These are phyloP conservation scores for Ophiostoma ulmi DNA, from an alignment of 2,329 filamentous ascomycete species.

Conservation along the genomic window DNA sequence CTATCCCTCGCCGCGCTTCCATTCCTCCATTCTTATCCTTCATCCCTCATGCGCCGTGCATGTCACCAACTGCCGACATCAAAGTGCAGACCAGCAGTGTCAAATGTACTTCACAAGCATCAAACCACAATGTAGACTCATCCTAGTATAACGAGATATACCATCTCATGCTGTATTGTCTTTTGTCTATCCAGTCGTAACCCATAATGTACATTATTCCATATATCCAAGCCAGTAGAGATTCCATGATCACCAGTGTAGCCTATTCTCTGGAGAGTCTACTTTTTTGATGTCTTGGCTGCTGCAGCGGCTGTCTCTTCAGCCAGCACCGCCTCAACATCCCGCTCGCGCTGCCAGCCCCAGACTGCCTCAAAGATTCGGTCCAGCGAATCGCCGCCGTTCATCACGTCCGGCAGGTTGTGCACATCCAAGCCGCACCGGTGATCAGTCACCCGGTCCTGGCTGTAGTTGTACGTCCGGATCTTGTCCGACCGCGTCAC, in stretches of 20 bases:
- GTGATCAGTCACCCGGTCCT: conserved; percentile 82
- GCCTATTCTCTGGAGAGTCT: background rate
- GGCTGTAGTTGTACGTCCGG: conserved; percentile 76
- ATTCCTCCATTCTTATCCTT: background rate
- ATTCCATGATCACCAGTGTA: background rate
- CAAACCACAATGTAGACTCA: background rate
- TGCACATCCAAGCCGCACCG: conserved; percentile 73
- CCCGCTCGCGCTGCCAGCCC: conserved; percentile 68
- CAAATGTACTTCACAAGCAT: too few relatives aligned
- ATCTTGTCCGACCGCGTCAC: conserved; percentile 93
- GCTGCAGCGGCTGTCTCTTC: conserved; percentile 51
- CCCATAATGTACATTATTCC: background rate
- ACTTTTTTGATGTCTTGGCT: conserved; percentile 27
- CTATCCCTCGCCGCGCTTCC: background rate
- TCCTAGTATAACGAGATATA: background rate
- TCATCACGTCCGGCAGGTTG: conserved; percentile 74
- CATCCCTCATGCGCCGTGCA: background rate
- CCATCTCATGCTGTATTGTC: background rate
- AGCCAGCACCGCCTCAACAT: conserved; percentile 64
- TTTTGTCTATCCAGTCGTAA: conserved; percentile 15
- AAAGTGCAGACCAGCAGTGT: background rate
- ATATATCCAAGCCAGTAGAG: background rate
- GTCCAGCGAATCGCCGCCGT: conserved; percentile 65
- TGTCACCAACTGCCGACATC: background rate
- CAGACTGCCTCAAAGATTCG: conserved; percentile 72